Conservation (phyloP, 192 early-diverging fungal species). For the Piromyces sp. region DNA sequence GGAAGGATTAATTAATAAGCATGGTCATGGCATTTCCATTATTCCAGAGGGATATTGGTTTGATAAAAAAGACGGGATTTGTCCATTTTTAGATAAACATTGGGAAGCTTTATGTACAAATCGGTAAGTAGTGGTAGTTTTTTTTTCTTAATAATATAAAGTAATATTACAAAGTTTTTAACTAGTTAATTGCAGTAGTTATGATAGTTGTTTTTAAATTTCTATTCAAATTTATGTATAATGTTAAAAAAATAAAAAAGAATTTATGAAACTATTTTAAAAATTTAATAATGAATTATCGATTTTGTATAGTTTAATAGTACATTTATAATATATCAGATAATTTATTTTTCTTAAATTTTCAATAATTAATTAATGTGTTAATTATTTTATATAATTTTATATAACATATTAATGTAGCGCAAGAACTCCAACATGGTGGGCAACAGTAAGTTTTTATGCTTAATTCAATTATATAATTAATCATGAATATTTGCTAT, state of each 20-base stretch:
- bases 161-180: too few species aligned
- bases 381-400: too few species aligned
- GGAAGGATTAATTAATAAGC: constrained; percentile 12
- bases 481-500: background rate
- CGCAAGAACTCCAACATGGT: constrained; percentile 42
- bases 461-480: background rate
- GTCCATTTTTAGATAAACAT: constrained; percentile 43
- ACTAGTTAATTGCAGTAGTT: too few species aligned
- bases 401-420: background rate
- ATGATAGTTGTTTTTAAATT: too few species aligned
- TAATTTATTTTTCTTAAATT: too few species aligned
- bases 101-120: constrained; percentile 46
- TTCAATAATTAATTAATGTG: too few species aligned
- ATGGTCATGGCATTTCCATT: constrained; percentile 14
- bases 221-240: too few species aligned
- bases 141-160: background rate
- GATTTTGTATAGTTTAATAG: too few species aligned
- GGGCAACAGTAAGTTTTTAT: constrained; percentile 25
- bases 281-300: too few species aligned
- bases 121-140: constrained; percentile 4
- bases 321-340: too few species aligned
- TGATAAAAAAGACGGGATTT: constrained; percentile 41
- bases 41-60: constrained; percentile 33
- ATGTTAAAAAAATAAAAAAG: too few species aligned
- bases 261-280: too few species aligned